phyloP scores from a whole-genome alignment of 371 early-diverging fungal genomes.

The Coemansia sp. region DNA sequence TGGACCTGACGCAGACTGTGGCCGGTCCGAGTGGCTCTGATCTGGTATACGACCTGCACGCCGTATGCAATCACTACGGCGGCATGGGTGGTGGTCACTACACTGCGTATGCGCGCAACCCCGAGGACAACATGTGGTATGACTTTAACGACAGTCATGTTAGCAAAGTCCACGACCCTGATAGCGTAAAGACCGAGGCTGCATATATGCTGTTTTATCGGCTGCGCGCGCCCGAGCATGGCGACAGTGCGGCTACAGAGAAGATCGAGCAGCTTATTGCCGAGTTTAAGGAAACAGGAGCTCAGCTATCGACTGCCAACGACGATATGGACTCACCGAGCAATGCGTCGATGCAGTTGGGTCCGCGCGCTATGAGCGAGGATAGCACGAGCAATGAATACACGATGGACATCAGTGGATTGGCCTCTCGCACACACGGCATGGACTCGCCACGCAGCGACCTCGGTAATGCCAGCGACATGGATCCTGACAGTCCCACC shows the following conservation, averaged over 20 bases:
- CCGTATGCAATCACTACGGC: constrained; percentile 89
- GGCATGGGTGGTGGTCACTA: constrained; percentile 94
- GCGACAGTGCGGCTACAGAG: not conserved
- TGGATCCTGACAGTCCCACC: constrained; percentile 12
- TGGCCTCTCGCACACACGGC: not conserved
- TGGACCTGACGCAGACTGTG: constrained; percentile 66
- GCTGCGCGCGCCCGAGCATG: constrained; percentile 6
- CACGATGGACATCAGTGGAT: not conserved
- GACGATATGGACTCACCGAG: constrained; percentile 14
- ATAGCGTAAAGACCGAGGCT: constrained; percentile 66
- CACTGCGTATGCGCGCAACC: constrained; percentile 86
- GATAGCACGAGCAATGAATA: constrained; percentile 10
- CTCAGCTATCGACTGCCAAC: not conserved
- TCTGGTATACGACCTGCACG: constrained; percentile 80
- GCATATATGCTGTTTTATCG: constrained; percentile 85
- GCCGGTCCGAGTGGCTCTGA: constrained; percentile 37
- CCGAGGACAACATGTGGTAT: constrained; percentile 73
- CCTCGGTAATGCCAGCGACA: constrained; percentile 24
- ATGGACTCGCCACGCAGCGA: constrained; percentile 14
- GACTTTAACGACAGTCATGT: constrained; percentile 87
- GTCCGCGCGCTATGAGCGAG: not conserved
- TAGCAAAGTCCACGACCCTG: constrained; percentile 56
- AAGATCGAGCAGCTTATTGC: constrained; percentile 39
- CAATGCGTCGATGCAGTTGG: constrained; percentile 28
- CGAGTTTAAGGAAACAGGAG: constrained; percentile 18